Evolutionary conservation across 2,329 filamentous ascomycete genomes (phyloP).

Genomic region (Penicillium sp.): DNA sequence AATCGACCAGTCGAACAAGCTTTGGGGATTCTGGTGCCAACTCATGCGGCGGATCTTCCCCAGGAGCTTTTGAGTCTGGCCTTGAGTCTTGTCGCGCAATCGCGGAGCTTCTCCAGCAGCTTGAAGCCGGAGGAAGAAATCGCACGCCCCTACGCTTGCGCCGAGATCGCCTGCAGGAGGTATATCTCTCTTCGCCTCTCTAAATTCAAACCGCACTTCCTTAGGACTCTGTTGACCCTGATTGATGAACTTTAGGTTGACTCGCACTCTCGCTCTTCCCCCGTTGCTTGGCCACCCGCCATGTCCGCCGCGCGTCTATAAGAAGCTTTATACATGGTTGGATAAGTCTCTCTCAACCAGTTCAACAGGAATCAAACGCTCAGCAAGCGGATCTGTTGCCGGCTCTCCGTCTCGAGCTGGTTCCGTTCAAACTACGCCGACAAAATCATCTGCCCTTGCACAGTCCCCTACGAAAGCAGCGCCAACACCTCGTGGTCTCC

Average conservation of each 20-base stretch:
- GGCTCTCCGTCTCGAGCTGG: constrained; percentile 32
- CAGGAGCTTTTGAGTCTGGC: constrained; percentile 72
- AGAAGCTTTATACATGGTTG: constrained; percentile 79
- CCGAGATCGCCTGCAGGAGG: constrained; percentile 88
- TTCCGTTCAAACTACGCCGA: constrained; percentile 45
- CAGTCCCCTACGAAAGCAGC: constrained; percentile 35
- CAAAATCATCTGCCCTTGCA: constrained; percentile 27
- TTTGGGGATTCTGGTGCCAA: constrained; percentile 74
- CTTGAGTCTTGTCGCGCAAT: constrained; percentile 76
- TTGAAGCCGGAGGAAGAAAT: constrained; percentile 87
- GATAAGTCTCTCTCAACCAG: constrained; percentile 65
- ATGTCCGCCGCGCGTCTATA: constrained; percentile 79
- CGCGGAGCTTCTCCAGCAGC: constrained; percentile 73
- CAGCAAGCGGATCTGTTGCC: constrained; percentile 38
- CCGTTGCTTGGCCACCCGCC: constrained; percentile 76
- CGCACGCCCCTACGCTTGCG: constrained; percentile 81
- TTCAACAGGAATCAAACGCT: constrained; percentile 38
- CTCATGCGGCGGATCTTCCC: constrained; percentile 69
- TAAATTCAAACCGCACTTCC: too few species aligned
- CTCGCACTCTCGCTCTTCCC: constrained; percentile 75
- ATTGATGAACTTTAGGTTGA: constrained; percentile 63
- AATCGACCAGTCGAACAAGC: constrained; percentile 73
- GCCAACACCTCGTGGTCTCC: constrained; percentile 34
- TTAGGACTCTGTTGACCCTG: not conserved
- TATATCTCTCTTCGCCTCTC: constrained; percentile 37